A percentile compares a stretch with the other conserved stretches of the same genome.
Conservation (phyloP, 345 rosid genomes). For the Boechera stricta region DNA sequence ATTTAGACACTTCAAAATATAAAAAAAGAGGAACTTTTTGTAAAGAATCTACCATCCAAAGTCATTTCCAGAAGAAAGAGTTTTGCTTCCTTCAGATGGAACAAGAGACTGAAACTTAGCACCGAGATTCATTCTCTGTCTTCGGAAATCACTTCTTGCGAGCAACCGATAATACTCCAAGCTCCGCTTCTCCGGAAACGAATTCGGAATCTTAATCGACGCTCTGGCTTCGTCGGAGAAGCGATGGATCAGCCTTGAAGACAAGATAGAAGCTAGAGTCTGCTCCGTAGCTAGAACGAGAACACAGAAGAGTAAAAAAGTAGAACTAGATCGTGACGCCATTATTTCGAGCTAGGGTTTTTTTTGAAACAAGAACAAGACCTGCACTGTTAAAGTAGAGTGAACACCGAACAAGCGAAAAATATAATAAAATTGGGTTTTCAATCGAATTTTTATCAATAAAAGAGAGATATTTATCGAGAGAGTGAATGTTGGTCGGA, state of each 20-base stretch:
- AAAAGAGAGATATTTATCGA: conserved; percentile 12
- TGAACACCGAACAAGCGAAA: background rate
- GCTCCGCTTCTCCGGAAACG: conserved; percentile 67
- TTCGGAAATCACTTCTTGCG: conserved; percentile 53
- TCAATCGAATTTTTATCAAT: background rate
- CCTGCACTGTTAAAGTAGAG: conserved; percentile 21
- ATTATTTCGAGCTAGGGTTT: conserved; percentile 43
- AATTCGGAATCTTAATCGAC: conserved; percentile 38
- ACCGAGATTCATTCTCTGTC: conserved; percentile 84
- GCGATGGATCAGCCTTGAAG: conserved; percentile 73
- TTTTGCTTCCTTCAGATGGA: conserved; percentile 83
- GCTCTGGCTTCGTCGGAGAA: conserved; percentile 76
- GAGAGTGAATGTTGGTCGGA: conserved; percentile 32
- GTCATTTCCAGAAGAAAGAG: conserved; percentile 69
- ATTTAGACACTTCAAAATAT: background rate
- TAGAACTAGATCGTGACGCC: conserved; percentile 38
- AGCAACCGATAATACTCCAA: conserved; percentile 64
- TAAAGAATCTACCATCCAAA: conserved; percentile 64
- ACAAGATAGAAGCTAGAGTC: conserved; percentile 44
- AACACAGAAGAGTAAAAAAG: conserved; percentile 34
- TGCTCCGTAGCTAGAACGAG: conserved; percentile 16
- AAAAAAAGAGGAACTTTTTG: background rate
- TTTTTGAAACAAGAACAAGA: conserved; percentile 19
- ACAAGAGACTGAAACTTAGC: conserved; percentile 57
- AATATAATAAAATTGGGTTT: background rate